Evolutionary conservation across 2,329 filamentous ascomycete genomes (phyloP), one percentile per base, ranked within the genome.

Genomic region (Passalora sequoiae): DNA sequence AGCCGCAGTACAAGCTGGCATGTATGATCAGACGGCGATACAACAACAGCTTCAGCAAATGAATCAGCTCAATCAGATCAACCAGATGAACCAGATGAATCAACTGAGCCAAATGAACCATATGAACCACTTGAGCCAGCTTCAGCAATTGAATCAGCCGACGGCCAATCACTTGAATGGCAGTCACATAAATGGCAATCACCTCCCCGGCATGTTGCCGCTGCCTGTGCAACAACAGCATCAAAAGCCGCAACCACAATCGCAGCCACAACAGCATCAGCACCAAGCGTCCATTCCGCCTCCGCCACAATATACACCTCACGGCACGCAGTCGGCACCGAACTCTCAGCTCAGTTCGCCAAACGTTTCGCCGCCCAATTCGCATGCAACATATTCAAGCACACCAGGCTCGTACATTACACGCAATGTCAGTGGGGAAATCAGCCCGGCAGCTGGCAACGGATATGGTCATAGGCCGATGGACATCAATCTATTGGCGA

Each of bases 281-380:
- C 31, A 44, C 12, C 12, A 19, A 29, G 21, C 30, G 36, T 28
- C 43, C 9, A 33, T 32, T 8, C 35, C 32, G 25, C 37, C 40
- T 32, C 85, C 89, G 78, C 89, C 33, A 12, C 33, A 36, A n/a
- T 12, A n/a, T 24, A 17, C 21, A 81, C 77, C 82, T 60, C 81
- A 78, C 50, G 84, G 86, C 62, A 88, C 91, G 51, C 84, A 88
- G 60, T 96, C 89, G 22, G 89, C 91, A 12, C 91, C 91, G 8
- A 80, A 81, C 10, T 96, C 91, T 10, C 84, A 88, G 49, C 72
- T 94, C 43, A 86, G 77, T 43, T 97, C 91, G n/a, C 91, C 91
- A 35, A 95, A 96, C 66, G 87, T 96, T 38, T 97, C 91, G 15
- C 92, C 92, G 37, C 91, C 92, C 38, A 87, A 95, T 68, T 89